A percentile compares a stretch with the other conserved stretches of the same genome.
Conservation (phyloP, 805 yeast species). For the Kodamaea nitidulidarum region DNA sequence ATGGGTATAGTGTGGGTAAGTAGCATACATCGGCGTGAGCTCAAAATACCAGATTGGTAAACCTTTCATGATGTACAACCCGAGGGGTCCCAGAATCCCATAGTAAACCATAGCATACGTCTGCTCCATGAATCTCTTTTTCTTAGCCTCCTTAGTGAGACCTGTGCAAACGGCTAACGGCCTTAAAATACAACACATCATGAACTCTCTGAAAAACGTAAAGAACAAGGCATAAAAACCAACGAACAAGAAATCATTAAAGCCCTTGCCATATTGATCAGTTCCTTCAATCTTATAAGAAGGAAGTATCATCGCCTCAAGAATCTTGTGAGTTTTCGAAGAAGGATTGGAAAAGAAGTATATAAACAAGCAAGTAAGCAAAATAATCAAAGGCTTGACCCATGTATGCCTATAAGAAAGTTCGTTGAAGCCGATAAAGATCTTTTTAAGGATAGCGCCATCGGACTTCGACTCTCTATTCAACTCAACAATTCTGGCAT, state of each 20-base stretch:
- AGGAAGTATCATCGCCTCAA: constrained; percentile 59
- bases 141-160: constrained; percentile 50
- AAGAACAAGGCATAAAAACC: constrained; percentile 78
- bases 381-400: constrained; percentile 58
- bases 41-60: constrained; percentile 88
- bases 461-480: constrained; percentile 34
- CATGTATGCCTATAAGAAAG: constrained; percentile 61
- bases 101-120: constrained; percentile 79
- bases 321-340: constrained; percentile 50
- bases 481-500: constrained; percentile 30
- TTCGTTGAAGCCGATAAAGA: constrained; percentile 57
- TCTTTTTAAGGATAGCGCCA: constrained; percentile 50
- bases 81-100: constrained; percentile 77
- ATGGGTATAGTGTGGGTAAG: constrained; percentile 80
- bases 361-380: constrained; percentile 37
- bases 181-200: constrained; percentile 74
- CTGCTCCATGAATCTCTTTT: constrained; percentile 88
- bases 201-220: constrained; percentile 85
- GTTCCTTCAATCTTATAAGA: constrained; percentile 62
- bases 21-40: constrained; percentile 72
- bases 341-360: constrained; percentile 56
- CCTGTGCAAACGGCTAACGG: constrained; percentile 65
- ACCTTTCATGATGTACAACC: constrained; percentile 77
- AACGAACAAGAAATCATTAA: constrained; percentile 75
- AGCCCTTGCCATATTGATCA: constrained; percentile 82